Percentiles rank a stretch among this genome's conserved stretches.
Conservation (phyloP, 441 rosid species). For the Arabidopsis lyrata region DNA sequence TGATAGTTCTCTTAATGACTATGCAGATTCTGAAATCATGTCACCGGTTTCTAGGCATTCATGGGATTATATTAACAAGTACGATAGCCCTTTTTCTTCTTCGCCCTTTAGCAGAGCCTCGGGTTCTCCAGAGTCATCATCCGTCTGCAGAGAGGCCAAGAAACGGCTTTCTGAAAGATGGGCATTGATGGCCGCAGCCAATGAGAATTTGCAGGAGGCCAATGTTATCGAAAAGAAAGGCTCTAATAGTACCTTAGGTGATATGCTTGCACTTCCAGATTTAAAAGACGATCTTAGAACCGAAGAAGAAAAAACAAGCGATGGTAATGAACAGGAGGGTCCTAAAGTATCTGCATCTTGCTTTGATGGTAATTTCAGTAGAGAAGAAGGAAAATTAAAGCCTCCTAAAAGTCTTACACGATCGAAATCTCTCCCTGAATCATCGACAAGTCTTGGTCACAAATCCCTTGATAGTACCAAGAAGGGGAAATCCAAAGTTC, state of each 20-base stretch:
- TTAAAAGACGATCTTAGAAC: constrained; percentile 46
- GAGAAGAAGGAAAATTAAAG: constrained; percentile 52
- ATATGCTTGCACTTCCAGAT: constrained; percentile 95
- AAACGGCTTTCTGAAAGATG: constrained; percentile 96
- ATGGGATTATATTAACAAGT: constrained; percentile 78
- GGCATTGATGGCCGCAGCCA: constrained; percentile 75
- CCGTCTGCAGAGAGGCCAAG: constrained; percentile 93
- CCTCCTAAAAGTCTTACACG: constrained; percentile 61
- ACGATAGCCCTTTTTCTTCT: constrained; percentile 67
- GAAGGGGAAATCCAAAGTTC: constrained; percentile 49
- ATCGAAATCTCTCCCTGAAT: constrained; percentile 77
- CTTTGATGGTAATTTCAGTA: constrained; percentile 47
- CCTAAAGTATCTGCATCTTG: constrained; percentile 57
- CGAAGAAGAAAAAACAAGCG: constrained; percentile 51
- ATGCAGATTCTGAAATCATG: constrained; percentile 72
- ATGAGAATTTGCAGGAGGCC: constrained; percentile 60
- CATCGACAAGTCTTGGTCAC: constrained; percentile 49
- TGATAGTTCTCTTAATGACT: constrained; percentile 69
- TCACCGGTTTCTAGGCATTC: constrained; percentile 86
- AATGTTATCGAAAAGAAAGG: constrained; percentile 51
- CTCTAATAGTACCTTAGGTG: constrained; percentile 88
- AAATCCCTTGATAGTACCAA: constrained; percentile 46
- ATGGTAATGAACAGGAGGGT: constrained; percentile 45
- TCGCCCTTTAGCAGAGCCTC: constrained; percentile 74
- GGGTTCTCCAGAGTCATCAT: constrained; percentile 88